Base-by-base conservation (phyloP, 75 land plant species). In the Picea glauca region DNA sequence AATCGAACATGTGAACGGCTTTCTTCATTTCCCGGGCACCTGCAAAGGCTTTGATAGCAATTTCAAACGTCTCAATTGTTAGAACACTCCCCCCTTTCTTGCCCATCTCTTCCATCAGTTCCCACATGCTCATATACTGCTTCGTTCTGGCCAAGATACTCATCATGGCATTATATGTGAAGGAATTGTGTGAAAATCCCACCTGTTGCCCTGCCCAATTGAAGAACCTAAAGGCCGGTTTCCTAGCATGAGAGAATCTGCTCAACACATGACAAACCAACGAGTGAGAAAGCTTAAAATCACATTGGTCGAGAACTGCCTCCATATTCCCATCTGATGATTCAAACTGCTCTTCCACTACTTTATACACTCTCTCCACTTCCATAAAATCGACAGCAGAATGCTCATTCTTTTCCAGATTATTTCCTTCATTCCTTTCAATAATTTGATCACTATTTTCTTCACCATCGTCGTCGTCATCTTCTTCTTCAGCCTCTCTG, bases 71-170 rank as follows among this genome's bases (percentile, higher is more conserved):
- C 5, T 90, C 88, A 82, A 77, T 78, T 8, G 84, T 82, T 21
- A 86, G 66, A 32, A 78, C 23, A 43, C 23, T 40, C n/a, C 26
- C 54, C 13, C 83, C 85, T 59, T 81, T 84, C 76, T 76, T 83
- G 12, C 87, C 90, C 90, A 92, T 92, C 60, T 92, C 94, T 17
- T 88, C 88, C 11, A 92, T 62, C 67, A 90, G 43, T 3, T 78
- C 63, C 57, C 84, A 84, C 90, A 92, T 84, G n/a, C 83, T 89
- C 78, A 86, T 87, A 78, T 90, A 92, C 77, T 92, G 90, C 81
- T 86, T 88, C 3, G 81, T 78, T 76, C 81, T 92, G 31, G 88
- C 92, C 50, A 92, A 79, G 11, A 92, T 76, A 4, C 9, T 4
- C 85, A 92, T 82, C 88, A 92, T 88, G 31, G 46, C 26, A 74